Evolutionary conservation across 73 alveolate species (phyloP).

Genomic region (Paramecium primaurelia): DNA sequence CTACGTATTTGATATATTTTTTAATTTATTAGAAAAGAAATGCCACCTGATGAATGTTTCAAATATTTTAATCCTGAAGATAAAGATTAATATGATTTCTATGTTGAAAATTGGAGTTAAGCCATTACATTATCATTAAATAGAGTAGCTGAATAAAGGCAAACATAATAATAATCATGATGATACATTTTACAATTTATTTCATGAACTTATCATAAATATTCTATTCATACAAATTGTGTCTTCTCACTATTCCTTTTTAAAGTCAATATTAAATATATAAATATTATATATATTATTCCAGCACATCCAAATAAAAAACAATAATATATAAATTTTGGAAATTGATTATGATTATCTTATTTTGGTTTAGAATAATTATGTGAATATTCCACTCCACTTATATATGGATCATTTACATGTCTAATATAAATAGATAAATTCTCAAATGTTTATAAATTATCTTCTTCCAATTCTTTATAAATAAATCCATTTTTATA

Average conservation of each 20-base stretch:
- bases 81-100: conserved; percentile 6
- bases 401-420: not conserved
- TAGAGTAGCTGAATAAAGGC: conserved; percentile 20
- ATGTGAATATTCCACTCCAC: not conserved
- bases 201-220: not conserved
- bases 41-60: conserved; percentile 55
- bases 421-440: not conserved
- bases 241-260: not conserved
- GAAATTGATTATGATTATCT: not conserved
- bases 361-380: not conserved
- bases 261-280: not conserved
- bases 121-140: conserved; percentile 8
- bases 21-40: not conserved
- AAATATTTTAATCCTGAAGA: conserved; percentile 57
- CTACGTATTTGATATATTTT: not conserved
- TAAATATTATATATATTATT: not conserved
- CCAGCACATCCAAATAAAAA: conserved; percentile 11
- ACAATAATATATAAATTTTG: not conserved
- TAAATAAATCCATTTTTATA: not conserved
- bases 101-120: conserved; percentile 25
- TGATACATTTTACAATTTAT: not conserved
- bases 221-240: not conserved
- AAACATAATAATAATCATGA: not conserved
- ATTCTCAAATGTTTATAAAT: not conserved
- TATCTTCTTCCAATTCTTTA: not conserved